phyloP scores from a whole-genome alignment of 192 early-diverging fungal species.

The Bifiguratus adelaidae region DNA sequence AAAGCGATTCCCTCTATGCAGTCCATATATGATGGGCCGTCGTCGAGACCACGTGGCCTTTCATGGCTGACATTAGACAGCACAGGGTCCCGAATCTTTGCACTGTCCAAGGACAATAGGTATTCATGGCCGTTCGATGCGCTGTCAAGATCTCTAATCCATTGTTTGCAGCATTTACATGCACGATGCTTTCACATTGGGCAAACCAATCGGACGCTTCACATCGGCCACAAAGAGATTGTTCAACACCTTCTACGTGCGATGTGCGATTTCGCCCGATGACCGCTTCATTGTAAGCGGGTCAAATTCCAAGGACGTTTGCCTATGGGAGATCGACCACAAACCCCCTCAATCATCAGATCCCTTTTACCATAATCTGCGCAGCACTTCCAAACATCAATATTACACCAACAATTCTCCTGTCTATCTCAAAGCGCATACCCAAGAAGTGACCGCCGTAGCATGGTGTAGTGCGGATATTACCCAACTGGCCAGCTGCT shows the following conservation, averaged over 20 bases:
- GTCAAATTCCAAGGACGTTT: constrained; percentile 47
- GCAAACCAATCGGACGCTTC: constrained; percentile 34
- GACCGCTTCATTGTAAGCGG: constrained; percentile 61
- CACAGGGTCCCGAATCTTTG: constrained; percentile 53
- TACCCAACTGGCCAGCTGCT: constrained; percentile 59
- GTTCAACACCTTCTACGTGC: constrained; percentile 58
- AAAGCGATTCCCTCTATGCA: constrained; percentile 26
- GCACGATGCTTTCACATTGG: constrained; percentile 44
- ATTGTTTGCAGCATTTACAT: constrained; percentile 46
- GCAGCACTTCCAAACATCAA: too few relatives aligned
- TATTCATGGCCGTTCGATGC: constrained; percentile 6
- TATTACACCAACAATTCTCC: constrained; percentile 27
- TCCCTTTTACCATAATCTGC: too few relatives aligned
- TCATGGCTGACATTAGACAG: constrained; percentile 53
- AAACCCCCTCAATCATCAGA: constrained; percentile 9
- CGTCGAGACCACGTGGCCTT: constrained; percentile 31
- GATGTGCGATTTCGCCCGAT: constrained; percentile 60
- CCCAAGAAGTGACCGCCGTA: constrained; percentile 59
- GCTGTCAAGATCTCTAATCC: neutral
- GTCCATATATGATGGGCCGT: constrained; percentile 16
- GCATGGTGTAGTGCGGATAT: constrained; percentile 50
- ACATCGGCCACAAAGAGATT: constrained; percentile 40
- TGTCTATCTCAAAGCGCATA: constrained; percentile 50
- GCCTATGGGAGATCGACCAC: constrained; percentile 61
- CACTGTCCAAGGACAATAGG: constrained; percentile 60